A percentile compares a stretch with the other conserved stretches of the same genome.
Evolutionary conservation across 345 rosid genomes (phyloP).

Genomic region (Lumnitzera racemosa): DNA sequence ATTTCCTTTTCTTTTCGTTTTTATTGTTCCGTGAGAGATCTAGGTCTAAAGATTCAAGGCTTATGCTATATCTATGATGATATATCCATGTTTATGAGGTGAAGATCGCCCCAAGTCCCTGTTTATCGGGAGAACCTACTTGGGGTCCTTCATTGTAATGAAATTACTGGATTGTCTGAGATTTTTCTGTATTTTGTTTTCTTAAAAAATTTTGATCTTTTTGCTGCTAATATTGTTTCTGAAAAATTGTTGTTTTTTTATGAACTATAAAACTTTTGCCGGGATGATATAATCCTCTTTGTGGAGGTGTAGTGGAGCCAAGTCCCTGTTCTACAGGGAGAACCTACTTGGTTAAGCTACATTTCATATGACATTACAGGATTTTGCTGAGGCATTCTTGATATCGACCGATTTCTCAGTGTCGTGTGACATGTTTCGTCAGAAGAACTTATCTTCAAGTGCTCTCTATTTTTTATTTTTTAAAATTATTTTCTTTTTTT

Average conservation of each 20-base stretch:
- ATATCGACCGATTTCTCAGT: no score
- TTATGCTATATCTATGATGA: conserved; percentile 3
- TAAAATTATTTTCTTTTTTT: no score
- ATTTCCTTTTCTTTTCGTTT: background rate
- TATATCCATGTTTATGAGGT: conserved; percentile 10
- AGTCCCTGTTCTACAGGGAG: conserved; percentile 32
- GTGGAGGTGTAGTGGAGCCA: conserved; percentile 49
- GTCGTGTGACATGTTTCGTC: background rate
- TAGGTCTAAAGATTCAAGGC: background rate
- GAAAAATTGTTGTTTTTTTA: background rate
- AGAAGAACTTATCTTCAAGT: no score
- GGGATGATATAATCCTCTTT: conserved; percentile 33
- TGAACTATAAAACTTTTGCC: conserved; percentile 5
- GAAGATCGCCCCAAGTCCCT: conserved; percentile 10
- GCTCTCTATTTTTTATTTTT: no score
- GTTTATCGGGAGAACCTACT: conserved; percentile 16
- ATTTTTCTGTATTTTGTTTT: background rate
- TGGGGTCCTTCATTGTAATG: conserved; percentile 14
- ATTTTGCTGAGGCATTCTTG: conserved; percentile 33
- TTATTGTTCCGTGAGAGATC: background rate
- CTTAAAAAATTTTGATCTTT: background rate
- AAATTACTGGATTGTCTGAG: conserved; percentile 3
- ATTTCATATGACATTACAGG: conserved; percentile 26
- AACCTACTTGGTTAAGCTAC: conserved; percentile 45
- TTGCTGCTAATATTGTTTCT: background rate